Evolutionary conservation across 257 asterid genomes (phyloP), one percentile per base, ranked within the genome.

Genomic region (Ocimum tenuiflorum): DNA sequence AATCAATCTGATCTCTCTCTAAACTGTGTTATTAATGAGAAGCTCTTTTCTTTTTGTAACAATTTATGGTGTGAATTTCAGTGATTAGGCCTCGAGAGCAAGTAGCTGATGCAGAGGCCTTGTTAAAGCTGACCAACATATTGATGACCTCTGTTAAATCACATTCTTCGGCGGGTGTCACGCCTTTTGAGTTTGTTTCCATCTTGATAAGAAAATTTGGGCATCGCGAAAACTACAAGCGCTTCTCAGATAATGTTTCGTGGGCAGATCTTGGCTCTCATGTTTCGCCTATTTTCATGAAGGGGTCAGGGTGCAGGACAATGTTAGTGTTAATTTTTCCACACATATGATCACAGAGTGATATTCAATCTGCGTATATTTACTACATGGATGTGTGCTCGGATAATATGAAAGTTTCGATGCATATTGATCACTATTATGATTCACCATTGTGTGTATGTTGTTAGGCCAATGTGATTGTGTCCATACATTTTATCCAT

Each of bases 91-190:
- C 88, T 1, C 75, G 90, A 22, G 90, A 86, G 65, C 94, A 86
- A 45, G 85, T 83, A 7, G 84, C 82, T 1, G 94, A 86, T 70
- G 94, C 90, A 43, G 86, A 81, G 75, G 74, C 89, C 24, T 48
- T 86, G 57, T 58, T 81, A 6, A 84, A 74, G 4, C 70, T 86
- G 48, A 72, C 85, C 1, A 68, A 36, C 65, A 47, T 81, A 13
- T 75, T 86, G 73, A 57, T 53, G 45, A 57, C 70, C 15, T 81
- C 82, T 22, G 81, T 74, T 45, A 80, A 69, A 72, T 65, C 79
- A 10, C 79, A 68, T 47, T 18, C 75, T 13, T 3, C 27, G 10
- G 82, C 69, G 29, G 71, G 48, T 36, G 57, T 81, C 31, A 78
- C 81, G 42, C 82, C 86, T 0, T 54, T 79, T 6, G 77, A 78